Conservation (phyloP, 2,329 filamentous ascomycete genomes). For the Trichoderma aggressivum region DNA sequence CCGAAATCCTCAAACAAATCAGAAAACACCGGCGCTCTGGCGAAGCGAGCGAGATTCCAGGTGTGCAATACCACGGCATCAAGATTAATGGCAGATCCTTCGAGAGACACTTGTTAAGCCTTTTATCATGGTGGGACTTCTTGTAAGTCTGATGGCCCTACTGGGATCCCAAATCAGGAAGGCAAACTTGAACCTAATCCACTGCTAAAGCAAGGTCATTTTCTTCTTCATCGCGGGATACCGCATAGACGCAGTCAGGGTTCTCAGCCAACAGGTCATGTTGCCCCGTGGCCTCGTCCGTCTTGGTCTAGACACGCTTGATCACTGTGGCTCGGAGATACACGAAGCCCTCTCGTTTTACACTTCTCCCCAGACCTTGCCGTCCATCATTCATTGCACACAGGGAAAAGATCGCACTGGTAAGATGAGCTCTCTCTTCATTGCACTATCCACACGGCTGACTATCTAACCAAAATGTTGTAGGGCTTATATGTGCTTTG, state of each 20-base stretch:
- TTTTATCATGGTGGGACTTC: constrained; percentile 64
- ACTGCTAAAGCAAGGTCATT: constrained; percentile 43
- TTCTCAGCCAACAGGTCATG: constrained; percentile 71
- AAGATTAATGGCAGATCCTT: constrained; percentile 72
- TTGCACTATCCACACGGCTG: no score
- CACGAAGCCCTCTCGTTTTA: constrained; percentile 36
- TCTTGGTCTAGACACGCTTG: constrained; percentile 65
- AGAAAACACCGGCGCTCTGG: constrained; percentile 49
- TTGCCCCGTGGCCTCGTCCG: constrained; percentile 67
- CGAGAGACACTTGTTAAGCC: constrained; percentile 63
- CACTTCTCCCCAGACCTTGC: constrained; percentile 45
- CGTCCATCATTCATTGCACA: constrained; percentile 76
- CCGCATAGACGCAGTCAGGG: constrained; percentile 63
- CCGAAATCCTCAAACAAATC: constrained; percentile 68
- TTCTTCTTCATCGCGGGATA: constrained; percentile 63
- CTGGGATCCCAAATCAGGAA: background rate
- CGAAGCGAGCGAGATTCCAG: constrained; percentile 60
- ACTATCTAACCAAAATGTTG: background rate
- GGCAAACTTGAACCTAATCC: background rate
- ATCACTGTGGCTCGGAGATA: constrained; percentile 63
- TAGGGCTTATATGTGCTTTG: constrained; percentile 67
- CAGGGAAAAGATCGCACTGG: constrained; percentile 76
- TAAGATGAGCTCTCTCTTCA: constrained; percentile 16
- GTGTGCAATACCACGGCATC: constrained; percentile 62
- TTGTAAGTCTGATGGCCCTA: constrained; percentile 43